These are phyloP conservation scores for Aegilops umbellulata DNA, from an alignment of 176 grass and related monocot species.

Conservation along the genomic window DNA sequence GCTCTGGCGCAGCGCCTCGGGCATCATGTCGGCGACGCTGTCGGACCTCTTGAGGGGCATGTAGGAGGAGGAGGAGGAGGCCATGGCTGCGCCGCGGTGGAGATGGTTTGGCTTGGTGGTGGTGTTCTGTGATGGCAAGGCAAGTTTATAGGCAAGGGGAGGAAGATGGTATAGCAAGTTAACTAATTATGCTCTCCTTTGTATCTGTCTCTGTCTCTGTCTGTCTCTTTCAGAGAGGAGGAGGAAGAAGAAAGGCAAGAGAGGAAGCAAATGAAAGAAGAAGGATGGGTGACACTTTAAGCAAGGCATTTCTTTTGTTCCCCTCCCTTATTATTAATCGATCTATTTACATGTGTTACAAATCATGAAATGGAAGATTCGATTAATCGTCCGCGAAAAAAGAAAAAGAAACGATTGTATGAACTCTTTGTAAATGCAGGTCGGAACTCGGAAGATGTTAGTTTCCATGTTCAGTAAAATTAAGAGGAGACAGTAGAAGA, in stretches of 20 bases:
- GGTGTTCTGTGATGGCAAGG: background rate
- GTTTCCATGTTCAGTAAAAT: background rate
- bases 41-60: background rate
- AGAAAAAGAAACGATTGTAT: no score
- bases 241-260: background rate
- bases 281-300: background rate
- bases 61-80: slow-evolving; percentile 2
- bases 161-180: slow-evolving; percentile 3
- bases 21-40: slow-evolving; percentile 67
- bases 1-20: slow-evolving; percentile 61
- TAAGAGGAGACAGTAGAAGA: no score
- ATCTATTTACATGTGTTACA: background rate
- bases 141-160: background rate
- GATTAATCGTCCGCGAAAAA: no score
- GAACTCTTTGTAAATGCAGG: no score
- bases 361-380: background rate
- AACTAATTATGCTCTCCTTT: background rate
- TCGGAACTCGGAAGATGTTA: background rate
- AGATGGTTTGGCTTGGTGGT: background rate
- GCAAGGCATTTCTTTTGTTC: slow-evolving; percentile 14
- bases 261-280: slow-evolving; percentile 9
- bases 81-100: background rate
- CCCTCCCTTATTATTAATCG: background rate
- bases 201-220: background rate
- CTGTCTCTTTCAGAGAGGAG: background rate